Evolutionary conservation across 495 filamentous ascomycete genomes (phyloP).

Genomic region (Umbilicaria muhlenbergii): DNA sequence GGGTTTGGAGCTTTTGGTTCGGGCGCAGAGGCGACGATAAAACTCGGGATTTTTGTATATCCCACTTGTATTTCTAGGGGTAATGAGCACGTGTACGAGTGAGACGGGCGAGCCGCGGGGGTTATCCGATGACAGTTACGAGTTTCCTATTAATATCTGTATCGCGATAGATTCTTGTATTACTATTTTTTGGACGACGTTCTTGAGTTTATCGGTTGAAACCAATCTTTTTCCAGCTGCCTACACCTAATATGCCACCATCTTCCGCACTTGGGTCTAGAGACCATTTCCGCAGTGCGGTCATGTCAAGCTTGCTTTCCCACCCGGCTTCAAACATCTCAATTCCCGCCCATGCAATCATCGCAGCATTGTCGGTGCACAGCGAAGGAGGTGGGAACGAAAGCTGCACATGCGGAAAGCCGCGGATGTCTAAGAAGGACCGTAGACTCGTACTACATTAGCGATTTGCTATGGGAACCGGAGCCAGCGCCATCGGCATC

Average conservation of each 20-base stretch:
- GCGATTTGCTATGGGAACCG: conserved; percentile 1
- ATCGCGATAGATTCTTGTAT: not conserved
- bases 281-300: conserved; percentile 58
- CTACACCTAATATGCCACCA: conserved; percentile 30
- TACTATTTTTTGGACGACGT: not conserved
- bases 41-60: no score
- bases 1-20: no score
- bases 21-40: no score
- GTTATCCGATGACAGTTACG: no score
- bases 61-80: no score
- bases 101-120: no score
- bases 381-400: conserved; percentile 56
- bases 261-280: conserved; percentile 46
- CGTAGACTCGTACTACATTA: conserved; percentile 23
- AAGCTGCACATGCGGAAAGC: conserved; percentile 44
- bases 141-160: no score
- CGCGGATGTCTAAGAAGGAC: conserved; percentile 42
- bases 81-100: no score
- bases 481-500: not conserved
- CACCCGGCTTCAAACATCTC: conserved; percentile 83
- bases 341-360: conserved; percentile 89
- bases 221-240: conserved; percentile 20
- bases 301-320: conserved; percentile 39
- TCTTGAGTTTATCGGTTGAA: not conserved
- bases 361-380: conserved; percentile 94